Percentiles rank a stretch among this genome's conserved stretches.
phyloP scores from a whole-genome alignment of 108 stramenopile genomes.

The Pseudonitzschia delicatissima region DNA sequence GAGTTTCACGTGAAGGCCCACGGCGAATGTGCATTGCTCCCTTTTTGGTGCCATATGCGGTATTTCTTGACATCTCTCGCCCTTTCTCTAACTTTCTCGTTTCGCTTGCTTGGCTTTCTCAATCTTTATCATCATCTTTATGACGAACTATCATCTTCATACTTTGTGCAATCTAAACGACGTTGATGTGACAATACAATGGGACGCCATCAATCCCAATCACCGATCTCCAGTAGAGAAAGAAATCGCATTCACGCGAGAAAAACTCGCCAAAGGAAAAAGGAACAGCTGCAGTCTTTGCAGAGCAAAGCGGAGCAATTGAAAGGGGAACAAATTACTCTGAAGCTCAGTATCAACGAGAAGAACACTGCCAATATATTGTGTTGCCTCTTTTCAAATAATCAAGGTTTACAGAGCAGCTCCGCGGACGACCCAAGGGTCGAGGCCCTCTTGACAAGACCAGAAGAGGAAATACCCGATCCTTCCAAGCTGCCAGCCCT shows the following conservation, averaged over 20 bases:
- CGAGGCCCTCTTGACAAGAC: constrained; percentile 52
- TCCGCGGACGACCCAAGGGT: constrained; percentile 53
- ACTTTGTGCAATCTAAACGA: background rate
- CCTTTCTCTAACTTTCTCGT: background rate
- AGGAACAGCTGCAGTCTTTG: constrained; percentile 83
- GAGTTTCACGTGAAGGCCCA: too few relatives aligned
- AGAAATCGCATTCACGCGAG: constrained; percentile 93
- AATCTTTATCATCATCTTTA: background rate
- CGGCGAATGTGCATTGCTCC: background rate
- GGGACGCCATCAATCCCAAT: constrained; percentile 26
- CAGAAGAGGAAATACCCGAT: constrained; percentile 74
- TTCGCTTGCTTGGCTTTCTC: background rate
- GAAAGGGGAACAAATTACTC: constrained; percentile 65
- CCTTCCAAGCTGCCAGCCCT: constrained; percentile 70
- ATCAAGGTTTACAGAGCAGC: constrained; percentile 5
- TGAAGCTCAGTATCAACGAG: constrained; percentile 84
- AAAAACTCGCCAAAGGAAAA: constrained; percentile 92
- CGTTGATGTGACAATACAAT: constrained; percentile 1
- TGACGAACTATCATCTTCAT: background rate
- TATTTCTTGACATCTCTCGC: too few relatives aligned
- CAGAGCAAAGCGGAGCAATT: constrained; percentile 45
- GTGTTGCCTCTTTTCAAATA: constrained; percentile 56
- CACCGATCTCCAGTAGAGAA: constrained; percentile 51
- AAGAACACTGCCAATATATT: constrained; percentile 87
- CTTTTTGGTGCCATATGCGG: too few relatives aligned